Evolutionary conservation across 1,284 basidiomycete species (phyloP).

Genomic region (Cryptococcus neoformans): DNA sequence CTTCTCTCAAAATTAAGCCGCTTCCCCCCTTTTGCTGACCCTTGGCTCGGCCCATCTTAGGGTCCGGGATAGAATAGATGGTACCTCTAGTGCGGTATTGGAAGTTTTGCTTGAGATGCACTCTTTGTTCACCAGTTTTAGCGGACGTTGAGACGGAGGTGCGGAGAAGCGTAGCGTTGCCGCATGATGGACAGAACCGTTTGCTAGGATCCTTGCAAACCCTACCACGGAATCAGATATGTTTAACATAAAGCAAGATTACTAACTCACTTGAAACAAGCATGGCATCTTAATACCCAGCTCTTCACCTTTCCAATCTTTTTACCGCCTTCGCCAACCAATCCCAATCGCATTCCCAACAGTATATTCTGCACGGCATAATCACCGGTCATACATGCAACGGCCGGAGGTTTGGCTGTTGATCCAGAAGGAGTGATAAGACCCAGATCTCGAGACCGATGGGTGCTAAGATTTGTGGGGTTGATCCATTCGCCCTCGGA

Average conservation of each 20-base stretch:
- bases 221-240: slow-evolving; percentile 52
- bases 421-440: slow-evolving; percentile 58
- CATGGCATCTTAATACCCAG: slow-evolving; percentile 96
- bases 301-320: slow-evolving; percentile 88
- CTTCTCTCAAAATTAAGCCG: slow-evolving; percentile 79
- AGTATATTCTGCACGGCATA: slow-evolving; percentile 99
- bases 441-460: slow-evolving; percentile 86
- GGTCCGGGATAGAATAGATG: slow-evolving; percentile 87
- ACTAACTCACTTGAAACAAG: slow-evolving; percentile 89
- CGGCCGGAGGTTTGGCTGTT: slow-evolving; percentile 47
- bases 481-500: slow-evolving; percentile 90
- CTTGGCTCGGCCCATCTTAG: slow-evolving; percentile 85
- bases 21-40: slow-evolving; percentile 66
- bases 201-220: slow-evolving; percentile 93
- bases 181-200: slow-evolving; percentile 97
- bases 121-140: slow-evolving; percentile 58
- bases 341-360: slow-evolving; percentile 87
- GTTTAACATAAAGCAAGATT: background rate
- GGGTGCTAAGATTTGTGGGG: slow-evolving; percentile 75
- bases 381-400: slow-evolving; percentile 96
- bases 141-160: slow-evolving; percentile 80
- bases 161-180: slow-evolving; percentile 85
- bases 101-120: slow-evolving; percentile 93
- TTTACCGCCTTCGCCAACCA: slow-evolving; percentile 90
- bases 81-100: slow-evolving; percentile 91